Evolutionary conservation across 768 basidiomycete species (phyloP).

Genomic region (Lactifluus piperatus): DNA sequence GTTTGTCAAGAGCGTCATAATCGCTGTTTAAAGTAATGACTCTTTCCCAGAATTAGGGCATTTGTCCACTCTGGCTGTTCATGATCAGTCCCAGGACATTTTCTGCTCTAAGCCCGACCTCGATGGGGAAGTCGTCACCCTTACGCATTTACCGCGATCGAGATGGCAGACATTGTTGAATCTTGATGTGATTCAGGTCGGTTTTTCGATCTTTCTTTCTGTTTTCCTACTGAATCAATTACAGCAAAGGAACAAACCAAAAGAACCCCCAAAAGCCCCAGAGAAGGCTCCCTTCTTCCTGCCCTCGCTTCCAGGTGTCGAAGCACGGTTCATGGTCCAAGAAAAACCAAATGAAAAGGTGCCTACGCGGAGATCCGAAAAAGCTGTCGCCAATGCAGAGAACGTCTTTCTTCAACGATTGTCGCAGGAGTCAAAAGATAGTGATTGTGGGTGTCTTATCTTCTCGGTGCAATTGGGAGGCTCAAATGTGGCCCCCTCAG

Average conservation of each 20-base stretch:
- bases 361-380: slow-evolving; percentile 45
- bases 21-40: slow-evolving; percentile 2
- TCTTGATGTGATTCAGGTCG: slow-evolving; percentile 84
- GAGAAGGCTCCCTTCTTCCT: slow-evolving; percentile 97
- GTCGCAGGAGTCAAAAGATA: slow-evolving; percentile 41
- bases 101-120: slow-evolving; percentile 86
- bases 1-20: slow-evolving; percentile 32
- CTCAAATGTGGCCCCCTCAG: slow-evolving; percentile 32
- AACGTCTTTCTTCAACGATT: slow-evolving; percentile 70
- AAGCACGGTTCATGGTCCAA: slow-evolving; percentile 66
- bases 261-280: slow-evolving; percentile 88
- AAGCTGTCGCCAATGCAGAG: slow-evolving; percentile 40
- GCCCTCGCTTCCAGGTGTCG: slow-evolving; percentile 83
- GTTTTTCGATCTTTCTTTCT: slow-evolving; percentile 17
- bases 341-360: slow-evolving; percentile 34
- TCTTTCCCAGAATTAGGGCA: slow-evolving; percentile 52
- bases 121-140: slow-evolving; percentile 83
- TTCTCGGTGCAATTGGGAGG: slow-evolving; percentile 7
- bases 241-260: slow-evolving; percentile 93
- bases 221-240: neutral
- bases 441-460: slow-evolving; percentile 53
- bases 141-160: slow-evolving; percentile 85
- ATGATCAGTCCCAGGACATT: slow-evolving; percentile 54
- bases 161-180: slow-evolving; percentile 97
- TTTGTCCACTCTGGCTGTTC: slow-evolving; percentile 51